These are phyloP conservation scores for Suhomyces terraborum DNA, from an alignment of 1,139 yeast species.

Conservation along the genomic window DNA sequence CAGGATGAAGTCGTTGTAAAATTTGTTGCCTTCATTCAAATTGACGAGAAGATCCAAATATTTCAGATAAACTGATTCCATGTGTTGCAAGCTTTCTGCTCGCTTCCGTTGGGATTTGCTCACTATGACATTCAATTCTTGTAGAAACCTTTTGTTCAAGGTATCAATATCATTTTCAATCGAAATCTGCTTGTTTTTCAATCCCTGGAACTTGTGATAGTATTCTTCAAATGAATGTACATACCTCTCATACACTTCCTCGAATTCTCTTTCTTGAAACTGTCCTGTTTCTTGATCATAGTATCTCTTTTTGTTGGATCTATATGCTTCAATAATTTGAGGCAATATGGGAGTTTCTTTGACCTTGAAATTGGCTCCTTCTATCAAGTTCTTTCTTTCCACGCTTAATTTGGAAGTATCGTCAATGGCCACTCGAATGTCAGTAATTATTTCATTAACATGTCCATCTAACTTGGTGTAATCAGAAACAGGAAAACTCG, in stretches of 20 bases:
- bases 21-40: constrained; percentile 67
- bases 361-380: constrained; percentile 46
- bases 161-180: constrained; percentile 48
- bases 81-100: constrained; percentile 50
- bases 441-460: constrained; percentile 37
- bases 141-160: constrained; percentile 40
- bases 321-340: constrained; percentile 42
- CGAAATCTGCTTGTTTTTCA: constrained; percentile 42
- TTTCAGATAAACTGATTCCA: constrained; percentile 56
- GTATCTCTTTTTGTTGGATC: constrained; percentile 25
- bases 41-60: constrained; percentile 61
- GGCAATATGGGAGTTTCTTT: constrained; percentile 54
- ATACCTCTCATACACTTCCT: constrained; percentile 39
- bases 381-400: constrained; percentile 42
- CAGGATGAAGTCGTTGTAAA: constrained; percentile 63
- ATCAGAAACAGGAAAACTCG: constrained; percentile 53
- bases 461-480: constrained; percentile 44
- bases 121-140: constrained; percentile 20
- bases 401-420: constrained; percentile 29
- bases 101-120: constrained; percentile 39
- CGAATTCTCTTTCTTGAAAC: constrained; percentile 33
- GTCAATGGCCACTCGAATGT: constrained; percentile 38
- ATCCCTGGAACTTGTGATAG: constrained; percentile 36
- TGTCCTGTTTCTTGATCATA: constrained; percentile 20
- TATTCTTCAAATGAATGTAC: constrained; percentile 45